Evolutionary conservation across 2,329 filamentous ascomycete species (phyloP).

Genomic region (Aspergillaceae sp.): DNA sequence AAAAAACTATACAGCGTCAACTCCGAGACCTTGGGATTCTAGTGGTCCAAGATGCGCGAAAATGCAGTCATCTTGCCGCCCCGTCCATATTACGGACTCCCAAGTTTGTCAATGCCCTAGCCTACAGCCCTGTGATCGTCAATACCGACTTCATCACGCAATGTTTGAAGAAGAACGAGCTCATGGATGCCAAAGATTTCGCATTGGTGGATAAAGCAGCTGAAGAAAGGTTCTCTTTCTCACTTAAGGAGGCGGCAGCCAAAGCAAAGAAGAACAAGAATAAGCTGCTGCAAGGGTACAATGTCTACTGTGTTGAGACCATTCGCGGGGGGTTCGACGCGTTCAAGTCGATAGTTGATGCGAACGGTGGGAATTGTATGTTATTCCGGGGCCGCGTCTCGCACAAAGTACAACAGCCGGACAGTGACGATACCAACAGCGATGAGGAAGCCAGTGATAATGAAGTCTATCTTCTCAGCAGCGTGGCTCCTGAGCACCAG

Average conservation of each 20-base stretch:
- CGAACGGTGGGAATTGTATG: slow-evolving; percentile 78
- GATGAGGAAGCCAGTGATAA: slow-evolving; percentile 53
- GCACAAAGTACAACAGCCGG: slow-evolving; percentile 52
- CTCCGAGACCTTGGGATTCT: slow-evolving; percentile 75
- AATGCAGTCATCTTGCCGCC: slow-evolving; percentile 79
- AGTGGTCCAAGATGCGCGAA: slow-evolving; percentile 64
- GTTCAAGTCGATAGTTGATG: slow-evolving; percentile 75
- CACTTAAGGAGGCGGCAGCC: slow-evolving; percentile 57
- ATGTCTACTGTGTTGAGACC: slow-evolving; percentile 74
- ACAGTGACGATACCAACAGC: slow-evolving; percentile 42
- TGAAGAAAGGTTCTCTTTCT: slow-evolving; percentile 63
- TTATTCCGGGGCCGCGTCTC: slow-evolving; percentile 67
- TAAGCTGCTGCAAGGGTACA: slow-evolving; percentile 63
- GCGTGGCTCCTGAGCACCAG: slow-evolving; percentile 57
- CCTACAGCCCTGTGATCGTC: slow-evolving; percentile 69
- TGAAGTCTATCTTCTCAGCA: slow-evolving; percentile 76
- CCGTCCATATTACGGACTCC: slow-evolving; percentile 80
- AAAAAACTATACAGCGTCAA: slow-evolving; percentile 50
- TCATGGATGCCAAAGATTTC: slow-evolving; percentile 58
- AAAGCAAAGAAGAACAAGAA: slow-evolving; percentile 70
- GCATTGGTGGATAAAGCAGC: slow-evolving; percentile 61
- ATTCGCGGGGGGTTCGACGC: slow-evolving; percentile 76
- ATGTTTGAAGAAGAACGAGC: slow-evolving; percentile 59
- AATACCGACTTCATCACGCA: slow-evolving; percentile 69
- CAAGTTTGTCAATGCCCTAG: slow-evolving; percentile 85